Evolutionary conservation across 257 asterid species (phyloP).

Genomic region (Ilex aquifolium): DNA sequence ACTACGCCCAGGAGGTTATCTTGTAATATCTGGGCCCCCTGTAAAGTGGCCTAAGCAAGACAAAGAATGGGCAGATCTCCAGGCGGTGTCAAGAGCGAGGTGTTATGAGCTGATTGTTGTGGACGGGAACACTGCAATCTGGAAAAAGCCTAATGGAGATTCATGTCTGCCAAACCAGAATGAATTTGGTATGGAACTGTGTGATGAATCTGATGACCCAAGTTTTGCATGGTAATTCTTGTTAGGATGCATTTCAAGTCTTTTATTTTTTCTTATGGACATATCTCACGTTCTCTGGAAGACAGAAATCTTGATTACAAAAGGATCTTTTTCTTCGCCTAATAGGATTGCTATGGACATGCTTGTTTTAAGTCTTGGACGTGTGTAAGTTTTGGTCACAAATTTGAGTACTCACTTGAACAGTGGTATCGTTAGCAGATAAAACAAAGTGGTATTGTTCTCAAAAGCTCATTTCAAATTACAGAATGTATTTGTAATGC

Average conservation of each 20-base stretch:
- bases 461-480: too few species aligned
- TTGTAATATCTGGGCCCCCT: constrained; percentile 96
- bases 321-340: too few species aligned
- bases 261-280: too few species aligned
- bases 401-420: too few species aligned
- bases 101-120: constrained; percentile 88
- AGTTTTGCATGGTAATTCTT: constrained; percentile 67
- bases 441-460: too few species aligned
- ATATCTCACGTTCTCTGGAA: too few species aligned
- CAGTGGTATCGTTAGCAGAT: too few species aligned
- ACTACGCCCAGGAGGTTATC: constrained; percentile 96
- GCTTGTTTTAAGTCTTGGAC: too few species aligned
- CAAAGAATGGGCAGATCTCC: constrained; percentile 97
- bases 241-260: neutral
- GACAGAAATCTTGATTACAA: neutral
- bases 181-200: constrained; percentile 64
- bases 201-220: constrained; percentile 76
- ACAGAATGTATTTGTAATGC: too few species aligned
- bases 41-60: constrained; percentile 95
- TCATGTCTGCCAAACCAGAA: constrained; percentile 77
- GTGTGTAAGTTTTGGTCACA: too few species aligned
- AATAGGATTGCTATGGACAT: too few species aligned
- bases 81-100: constrained; percentile 74
- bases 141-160: constrained; percentile 81
- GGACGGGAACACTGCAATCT: constrained; percentile 92